These are phyloP conservation scores for Fomitopsis betulina DNA, from an alignment of 1,284 basidiomycete genomes.

Conservation along the genomic window DNA sequence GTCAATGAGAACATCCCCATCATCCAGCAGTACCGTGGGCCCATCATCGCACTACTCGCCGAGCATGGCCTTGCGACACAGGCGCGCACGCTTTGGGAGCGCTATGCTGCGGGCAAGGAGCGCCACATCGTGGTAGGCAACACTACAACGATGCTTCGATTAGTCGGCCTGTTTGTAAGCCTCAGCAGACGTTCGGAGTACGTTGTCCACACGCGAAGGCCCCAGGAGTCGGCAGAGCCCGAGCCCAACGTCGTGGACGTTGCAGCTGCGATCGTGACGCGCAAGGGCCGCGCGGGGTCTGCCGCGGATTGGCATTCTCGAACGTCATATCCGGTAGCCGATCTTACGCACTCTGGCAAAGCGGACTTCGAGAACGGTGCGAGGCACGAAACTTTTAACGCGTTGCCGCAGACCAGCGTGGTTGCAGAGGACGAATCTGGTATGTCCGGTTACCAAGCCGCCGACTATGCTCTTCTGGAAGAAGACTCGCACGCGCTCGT, in stretches of 20 bases:
- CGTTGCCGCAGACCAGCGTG: background rate
- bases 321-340: constrained; percentile 1
- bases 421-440: background rate
- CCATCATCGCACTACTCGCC: constrained; percentile 44
- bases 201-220: background rate
- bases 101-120: constrained; percentile 36
- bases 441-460: background rate
- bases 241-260: constrained; percentile 1
- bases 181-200: constrained; percentile 18
- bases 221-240: background rate
- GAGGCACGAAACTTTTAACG: background rate
- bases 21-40: constrained; percentile 37
- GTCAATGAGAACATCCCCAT: constrained; percentile 36
- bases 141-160: constrained; percentile 43
- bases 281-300: background rate
- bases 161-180: constrained; percentile 49
- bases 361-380: background rate
- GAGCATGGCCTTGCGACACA: constrained; percentile 39
- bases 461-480: background rate
- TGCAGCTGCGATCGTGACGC: background rate
- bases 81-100: constrained; percentile 53
- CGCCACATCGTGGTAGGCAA: constrained; percentile 38
- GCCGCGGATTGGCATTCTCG: background rate
- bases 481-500: background rate
- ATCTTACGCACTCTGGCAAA: background rate